phyloP scores from a whole-genome alignment of 148 eudicot genomes.

The Chenopodium suecicum region DNA sequence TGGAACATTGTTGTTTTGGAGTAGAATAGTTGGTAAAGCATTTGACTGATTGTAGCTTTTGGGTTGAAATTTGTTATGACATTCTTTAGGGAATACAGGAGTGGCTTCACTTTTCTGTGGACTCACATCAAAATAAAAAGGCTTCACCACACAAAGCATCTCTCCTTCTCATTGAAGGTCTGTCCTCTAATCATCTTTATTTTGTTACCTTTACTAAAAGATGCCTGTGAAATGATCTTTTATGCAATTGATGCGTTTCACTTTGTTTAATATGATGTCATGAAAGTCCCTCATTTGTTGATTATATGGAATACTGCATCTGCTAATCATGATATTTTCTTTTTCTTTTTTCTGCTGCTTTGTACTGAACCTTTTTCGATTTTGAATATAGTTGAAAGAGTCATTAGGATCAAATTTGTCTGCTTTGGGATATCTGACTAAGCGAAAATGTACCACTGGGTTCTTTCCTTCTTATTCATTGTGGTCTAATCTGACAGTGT shows the following conservation, averaged over 20 bases:
- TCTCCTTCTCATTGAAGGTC: constrained; percentile 23
- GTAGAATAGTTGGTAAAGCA: constrained; percentile 7
- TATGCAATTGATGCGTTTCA: constrained; percentile 22
- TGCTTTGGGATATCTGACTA: neutral
- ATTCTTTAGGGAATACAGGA: constrained; percentile 13
- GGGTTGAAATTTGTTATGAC: constrained; percentile 8
- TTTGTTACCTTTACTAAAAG: constrained; percentile 25
- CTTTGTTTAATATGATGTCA: constrained; percentile 19
- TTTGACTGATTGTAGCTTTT: constrained; percentile 3
- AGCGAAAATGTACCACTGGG: neutral
- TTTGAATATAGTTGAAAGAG: neutral
- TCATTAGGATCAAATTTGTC: neutral
- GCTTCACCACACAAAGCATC: constrained; percentile 28
- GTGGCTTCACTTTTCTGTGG: constrained; percentile 22
- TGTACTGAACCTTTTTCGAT: neutral
- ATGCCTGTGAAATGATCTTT: constrained; percentile 27
- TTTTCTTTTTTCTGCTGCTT: neutral
- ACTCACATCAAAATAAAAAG: constrained; percentile 26
- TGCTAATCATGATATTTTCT: neutral
- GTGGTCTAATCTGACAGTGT: neutral
- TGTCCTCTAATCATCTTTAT: constrained; percentile 26
- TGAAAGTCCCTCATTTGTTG: constrained; percentile 5
- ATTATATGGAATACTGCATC: neutral
- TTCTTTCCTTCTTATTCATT: neutral
- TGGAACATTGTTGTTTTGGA: neutral